Percentiles rank a stretch among this genome's conserved stretches.
phyloP scores from a whole-genome alignment of 148 eudicot genomes.

The Nyssa sinensis region DNA sequence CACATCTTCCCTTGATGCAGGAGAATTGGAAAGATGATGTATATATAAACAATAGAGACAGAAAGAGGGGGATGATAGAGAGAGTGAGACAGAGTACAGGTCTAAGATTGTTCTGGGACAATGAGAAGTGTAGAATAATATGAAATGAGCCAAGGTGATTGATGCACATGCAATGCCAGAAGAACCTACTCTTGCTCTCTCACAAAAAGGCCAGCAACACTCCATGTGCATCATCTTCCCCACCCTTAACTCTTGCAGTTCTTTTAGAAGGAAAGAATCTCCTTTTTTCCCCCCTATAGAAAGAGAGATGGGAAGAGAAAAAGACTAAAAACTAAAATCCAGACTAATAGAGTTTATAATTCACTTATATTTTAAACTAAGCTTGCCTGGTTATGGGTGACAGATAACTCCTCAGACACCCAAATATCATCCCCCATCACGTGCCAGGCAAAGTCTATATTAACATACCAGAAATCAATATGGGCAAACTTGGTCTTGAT shows the following conservation, averaged over 20 bases:
- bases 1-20: slow-evolving; percentile 9
- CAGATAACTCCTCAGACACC: slow-evolving; percentile 22
- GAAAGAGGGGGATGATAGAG: slow-evolving; percentile 27
- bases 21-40: slow-evolving; percentile 16
- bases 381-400: slow-evolving; percentile 37
- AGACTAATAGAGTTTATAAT: slow-evolving; percentile 21
- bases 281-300: slow-evolving; percentile 30
- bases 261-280: slow-evolving; percentile 42
- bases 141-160: slow-evolving; percentile 58
- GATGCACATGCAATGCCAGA: slow-evolving; percentile 91
- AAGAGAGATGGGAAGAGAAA: slow-evolving; percentile 11
- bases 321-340: slow-evolving; percentile 29
- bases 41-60: slow-evolving; percentile 20
- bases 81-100: slow-evolving; percentile 19
- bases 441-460: slow-evolving; percentile 26
- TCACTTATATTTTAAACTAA: no score
- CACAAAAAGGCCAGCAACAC: slow-evolving; percentile 22
- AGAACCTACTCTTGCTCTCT: slow-evolving; percentile 27
- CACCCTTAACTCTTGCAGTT: slow-evolving; percentile 24
- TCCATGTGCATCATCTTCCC: slow-evolving; percentile 52
- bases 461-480: slow-evolving; percentile 13
- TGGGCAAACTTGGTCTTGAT: slow-evolving; percentile 15
- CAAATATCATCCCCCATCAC: slow-evolving; percentile 29
- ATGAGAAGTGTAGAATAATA: slow-evolving; percentile 38
- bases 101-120: slow-evolving; percentile 30